These are phyloP conservation scores for Ceratobasidium sp. DNA, from an alignment of 1,284 basidiomycete species.

Conservation along the genomic window DNA sequence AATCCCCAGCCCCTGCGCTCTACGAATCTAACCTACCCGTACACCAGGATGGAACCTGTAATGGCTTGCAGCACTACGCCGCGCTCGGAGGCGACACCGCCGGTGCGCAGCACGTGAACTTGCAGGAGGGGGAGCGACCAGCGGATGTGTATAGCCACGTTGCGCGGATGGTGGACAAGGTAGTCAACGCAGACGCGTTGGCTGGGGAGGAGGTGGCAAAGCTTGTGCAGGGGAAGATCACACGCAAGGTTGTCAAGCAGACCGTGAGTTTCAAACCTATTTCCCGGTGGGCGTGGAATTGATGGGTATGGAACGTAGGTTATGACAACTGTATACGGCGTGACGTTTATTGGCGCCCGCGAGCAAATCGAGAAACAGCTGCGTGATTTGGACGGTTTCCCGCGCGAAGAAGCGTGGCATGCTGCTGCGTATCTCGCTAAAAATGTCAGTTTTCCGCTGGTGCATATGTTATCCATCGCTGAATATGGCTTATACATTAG, in stretches of 20 bases:
- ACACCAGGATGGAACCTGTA: conserved; percentile 99
- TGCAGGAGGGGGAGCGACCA: conserved; percentile 87
- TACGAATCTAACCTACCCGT: conserved; percentile 88
- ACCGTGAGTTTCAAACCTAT: conserved; percentile 68
- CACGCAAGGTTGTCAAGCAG: conserved; percentile 98
- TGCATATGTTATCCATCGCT: conserved; percentile 38
- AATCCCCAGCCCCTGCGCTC: conserved; percentile 77
- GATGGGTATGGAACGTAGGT: conserved; percentile 64
- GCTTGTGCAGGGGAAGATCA: conserved; percentile 83
- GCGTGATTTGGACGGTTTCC: conserved; percentile 80
- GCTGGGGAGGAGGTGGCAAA: conserved; percentile 64
- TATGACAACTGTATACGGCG: conserved; percentile 99
- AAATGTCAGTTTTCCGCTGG: conserved; percentile 63
- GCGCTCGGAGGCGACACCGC: conserved; percentile 93
- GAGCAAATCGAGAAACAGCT: conserved; percentile 96
- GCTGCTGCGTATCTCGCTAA: conserved; percentile 89
- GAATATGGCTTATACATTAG: conserved; percentile 56
- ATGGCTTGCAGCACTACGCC: conserved; percentile 98
- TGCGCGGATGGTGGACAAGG: conserved; percentile 81
- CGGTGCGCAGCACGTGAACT: conserved; percentile 94
- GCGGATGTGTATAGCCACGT: conserved; percentile 98
- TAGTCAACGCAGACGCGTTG: conserved; percentile 65
- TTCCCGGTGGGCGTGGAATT: neutral
- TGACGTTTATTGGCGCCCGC: conserved; percentile 95
- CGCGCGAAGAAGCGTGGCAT: conserved; percentile 78